Base-by-base conservation (phyloP, 2,329 filamentous ascomycete genomes). In the Penicillium polonicum region DNA sequence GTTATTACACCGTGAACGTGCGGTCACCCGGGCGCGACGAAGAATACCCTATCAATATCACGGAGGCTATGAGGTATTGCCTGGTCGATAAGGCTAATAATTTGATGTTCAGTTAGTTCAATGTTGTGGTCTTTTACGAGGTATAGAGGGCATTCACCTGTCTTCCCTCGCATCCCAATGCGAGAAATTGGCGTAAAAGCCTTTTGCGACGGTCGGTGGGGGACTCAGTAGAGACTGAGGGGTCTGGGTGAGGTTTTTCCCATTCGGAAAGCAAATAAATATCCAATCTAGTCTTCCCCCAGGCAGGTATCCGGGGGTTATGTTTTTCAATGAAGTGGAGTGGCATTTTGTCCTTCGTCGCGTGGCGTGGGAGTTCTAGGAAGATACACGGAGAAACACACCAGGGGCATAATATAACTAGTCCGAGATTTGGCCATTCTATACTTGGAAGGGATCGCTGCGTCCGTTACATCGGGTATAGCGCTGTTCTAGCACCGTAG, bases 41-140 rank as follows among this genome's bases (percentile, higher is more conserved):
- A n/a, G n/a, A n/a, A n/a, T n/a, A n/a, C n/a, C n/a, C n/a, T n/a
- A n/a, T n/a, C n/a, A n/a, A n/a, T n/a, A n/a, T n/a, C n/a, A n/a
- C n/a, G n/a, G n/a, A n/a, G n/a, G n/a, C n/a, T n/a, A n/a, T n/a
- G n/a, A n/a, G n/a, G n/a, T n/a, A n/a, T 53, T 31, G 31, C 21
- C 36, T 25, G 13, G 36, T 31, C 19, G 25, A 35, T 52, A 52
- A 51, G 46, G 53, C 53, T 56, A 33, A 44, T 51, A 49, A 13
- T 27, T 48, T 48, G 23, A 29, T 55, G 27, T 33, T 48, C 23
- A 10, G 36, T 48, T 35, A 48, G 44, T 42, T 55, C 7, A 41
- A 27, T 10, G 4, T 12, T 41, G 12, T 55, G 29, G 19, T 55
- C 39, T 27, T 19, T 55, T 17, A 15, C 33, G 15, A 36, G 15